Percentiles rank a stretch among this genome's conserved stretches.
Conservation (phyloP, 352 stramenopile genomes). For the Pythium phragmiticola region DNA sequence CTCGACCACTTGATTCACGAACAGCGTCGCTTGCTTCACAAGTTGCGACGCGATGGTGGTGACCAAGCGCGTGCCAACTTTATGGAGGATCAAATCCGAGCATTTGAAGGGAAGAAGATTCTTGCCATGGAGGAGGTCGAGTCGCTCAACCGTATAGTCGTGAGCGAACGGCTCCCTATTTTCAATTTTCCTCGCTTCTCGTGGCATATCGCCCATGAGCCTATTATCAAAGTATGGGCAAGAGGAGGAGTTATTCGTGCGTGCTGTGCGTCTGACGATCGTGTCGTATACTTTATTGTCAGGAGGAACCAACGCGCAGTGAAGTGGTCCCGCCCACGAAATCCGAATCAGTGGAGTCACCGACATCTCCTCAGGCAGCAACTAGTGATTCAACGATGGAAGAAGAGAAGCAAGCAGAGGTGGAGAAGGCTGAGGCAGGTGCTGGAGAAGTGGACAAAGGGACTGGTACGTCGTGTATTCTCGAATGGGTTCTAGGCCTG, state of each 20-base stretch:
- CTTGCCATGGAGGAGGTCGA: conserved; percentile 32
- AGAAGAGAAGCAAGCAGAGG: conserved; percentile 3
- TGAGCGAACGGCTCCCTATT: conserved; percentile 31
- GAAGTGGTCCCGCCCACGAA: not conserved
- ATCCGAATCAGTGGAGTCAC: not conserved
- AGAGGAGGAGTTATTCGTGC: not conserved
- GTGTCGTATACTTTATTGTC: not conserved
- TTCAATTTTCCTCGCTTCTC: conserved; percentile 40
- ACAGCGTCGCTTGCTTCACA: conserved; percentile 21
- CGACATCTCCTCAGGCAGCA: not conserved
- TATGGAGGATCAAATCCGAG: conserved; percentile 27
- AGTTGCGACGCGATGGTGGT: conserved; percentile 11
- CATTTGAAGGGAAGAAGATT: conserved; percentile 28
- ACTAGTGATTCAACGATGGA: not conserved
- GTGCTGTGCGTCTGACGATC: not conserved
- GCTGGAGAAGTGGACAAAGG: not conserved
- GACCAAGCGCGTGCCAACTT: conserved; percentile 26
- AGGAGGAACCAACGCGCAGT: conserved; percentile 12
- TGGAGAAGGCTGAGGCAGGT: too few relatives aligned
- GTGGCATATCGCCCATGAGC: conserved; percentile 36
- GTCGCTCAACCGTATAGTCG: conserved; percentile 30
- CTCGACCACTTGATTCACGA: conserved; percentile 24
- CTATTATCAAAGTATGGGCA: conserved; percentile 36
- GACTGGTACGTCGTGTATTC: not conserved
- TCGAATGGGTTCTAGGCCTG: not conserved